phyloP scores from a whole-genome alignment of 1,139 yeast genomes.

The Taphrina sp. region DNA sequence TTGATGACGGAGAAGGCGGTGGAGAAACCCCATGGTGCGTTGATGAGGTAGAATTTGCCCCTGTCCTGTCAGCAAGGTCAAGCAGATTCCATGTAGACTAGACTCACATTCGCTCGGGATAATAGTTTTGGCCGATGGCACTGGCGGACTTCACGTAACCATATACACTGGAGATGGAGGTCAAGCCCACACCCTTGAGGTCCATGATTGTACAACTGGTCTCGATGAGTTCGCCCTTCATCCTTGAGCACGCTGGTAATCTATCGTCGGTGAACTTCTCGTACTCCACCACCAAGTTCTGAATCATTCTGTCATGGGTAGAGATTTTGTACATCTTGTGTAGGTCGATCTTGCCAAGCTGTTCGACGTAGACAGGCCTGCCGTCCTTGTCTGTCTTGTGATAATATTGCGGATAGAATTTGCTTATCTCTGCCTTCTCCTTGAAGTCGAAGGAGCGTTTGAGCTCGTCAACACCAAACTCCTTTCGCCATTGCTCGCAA shows the following conservation, averaged over 20 bases:
- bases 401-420: constrained; percentile 91
- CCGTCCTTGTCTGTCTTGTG: constrained; percentile 97
- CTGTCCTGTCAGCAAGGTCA: constrained; percentile 45
- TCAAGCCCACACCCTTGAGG: constrained; percentile 85
- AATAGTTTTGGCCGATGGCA: constrained; percentile 89
- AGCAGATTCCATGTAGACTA: too few relatives aligned
- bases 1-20: constrained; percentile 88
- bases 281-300: constrained; percentile 95
- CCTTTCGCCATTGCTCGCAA: constrained; percentile 90
- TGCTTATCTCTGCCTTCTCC: constrained; percentile 71
- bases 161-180: constrained; percentile 79
- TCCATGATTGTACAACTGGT: constrained; percentile 96
- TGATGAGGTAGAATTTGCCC: constrained; percentile 95
- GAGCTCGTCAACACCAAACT: constrained; percentile 82
- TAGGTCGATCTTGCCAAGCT: constrained; percentile 85
- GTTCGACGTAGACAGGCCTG: constrained; percentile 92
- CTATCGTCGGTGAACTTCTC: constrained; percentile 81
- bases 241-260: constrained; percentile 86
- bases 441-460: constrained; percentile 81
- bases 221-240: constrained; percentile 73
- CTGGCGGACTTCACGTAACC: constrained; percentile 91
- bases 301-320: constrained; percentile 91
- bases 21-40: constrained; percentile 96
- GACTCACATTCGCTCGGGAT: constrained; percentile 74
- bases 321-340: constrained; percentile 90